Conservation (phyloP, 768 basidiomycete genomes). For the Suillus clintonianus region DNA sequence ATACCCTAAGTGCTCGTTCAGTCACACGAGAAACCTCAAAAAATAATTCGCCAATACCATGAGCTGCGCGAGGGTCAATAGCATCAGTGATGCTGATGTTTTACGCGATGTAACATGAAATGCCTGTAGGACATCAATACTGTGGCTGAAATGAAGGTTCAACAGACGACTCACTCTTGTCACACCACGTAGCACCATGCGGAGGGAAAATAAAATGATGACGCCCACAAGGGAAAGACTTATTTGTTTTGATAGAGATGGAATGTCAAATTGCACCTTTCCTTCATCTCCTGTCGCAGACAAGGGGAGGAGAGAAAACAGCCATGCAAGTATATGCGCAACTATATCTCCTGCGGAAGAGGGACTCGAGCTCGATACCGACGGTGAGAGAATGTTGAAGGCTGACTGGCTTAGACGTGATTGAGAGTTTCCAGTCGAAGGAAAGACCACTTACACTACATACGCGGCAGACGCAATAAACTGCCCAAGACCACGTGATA, state of each 20-base stretch:
- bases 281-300: conserved; percentile 11
- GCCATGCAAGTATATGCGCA: conserved; percentile 41
- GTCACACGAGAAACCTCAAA: neutral
- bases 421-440: neutral
- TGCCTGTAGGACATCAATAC: conserved; percentile 37
- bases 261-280: conserved; percentile 33
- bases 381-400: conserved; percentile 34
- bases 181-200: conserved; percentile 68
- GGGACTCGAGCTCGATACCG: conserved; percentile 31
- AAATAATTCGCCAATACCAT: conserved; percentile 53
- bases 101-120: conserved; percentile 68
- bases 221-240: conserved; percentile 74
- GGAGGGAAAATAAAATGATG: conserved; percentile 73
- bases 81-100: conserved; percentile 73
- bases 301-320: conserved; percentile 41
- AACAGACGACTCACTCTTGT: conserved; percentile 46
- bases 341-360: conserved; percentile 44
- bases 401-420: conserved; percentile 29
- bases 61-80: conserved; percentile 76
- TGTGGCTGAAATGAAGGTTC: neutral
- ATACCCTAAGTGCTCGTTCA: conserved; percentile 53
- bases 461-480: conserved; percentile 67
- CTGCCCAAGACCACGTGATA: conserved; percentile 55
- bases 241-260: conserved; percentile 50
- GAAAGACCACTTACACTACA: conserved; percentile 49